A percentile compares a stretch with the other conserved stretches of the same genome.
Conservation (phyloP, 2,329 filamentous ascomycete genomes). For the Pseudogymnoascus pannorum region DNA sequence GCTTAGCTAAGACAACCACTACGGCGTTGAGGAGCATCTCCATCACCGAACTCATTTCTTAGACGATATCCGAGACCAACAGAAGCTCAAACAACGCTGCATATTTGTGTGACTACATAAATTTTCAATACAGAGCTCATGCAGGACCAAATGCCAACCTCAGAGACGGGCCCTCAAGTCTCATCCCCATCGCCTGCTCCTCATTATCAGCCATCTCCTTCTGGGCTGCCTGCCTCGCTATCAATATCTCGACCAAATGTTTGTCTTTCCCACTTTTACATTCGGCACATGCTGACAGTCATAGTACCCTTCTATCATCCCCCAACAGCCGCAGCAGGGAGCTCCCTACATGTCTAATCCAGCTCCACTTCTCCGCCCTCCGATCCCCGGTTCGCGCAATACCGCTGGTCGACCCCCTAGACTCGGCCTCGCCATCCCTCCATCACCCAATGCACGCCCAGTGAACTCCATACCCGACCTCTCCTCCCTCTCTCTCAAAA, state of each 20-base stretch:
- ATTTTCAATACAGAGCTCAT: not conserved
- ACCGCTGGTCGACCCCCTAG: constrained; percentile 27
- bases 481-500: constrained; percentile 18
- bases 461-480: constrained; percentile 37
- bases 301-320: not conserved
- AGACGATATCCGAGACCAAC: constrained; percentile 1
- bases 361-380: constrained; percentile 30
- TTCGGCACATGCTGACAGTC: not conserved
- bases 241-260: constrained; percentile 7
- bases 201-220: not conserved
- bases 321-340: constrained; percentile 15
- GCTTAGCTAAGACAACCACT: not conserved
- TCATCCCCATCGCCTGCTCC: constrained; percentile 1
- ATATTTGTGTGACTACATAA: not conserved
- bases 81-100: not conserved
- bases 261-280: not conserved
- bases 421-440: constrained; percentile 83
- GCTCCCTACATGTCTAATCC: constrained; percentile 27
- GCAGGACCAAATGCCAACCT: constrained; percentile 1
- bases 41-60: not conserved
- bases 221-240: not conserved
- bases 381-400: constrained; percentile 28
- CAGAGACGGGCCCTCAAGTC: not conserved
- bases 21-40: not conserved
- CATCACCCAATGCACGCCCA: constrained; percentile 74